phyloP scores from a whole-genome alignment of 805 yeast genomes.

The Candida easanensis region DNA sequence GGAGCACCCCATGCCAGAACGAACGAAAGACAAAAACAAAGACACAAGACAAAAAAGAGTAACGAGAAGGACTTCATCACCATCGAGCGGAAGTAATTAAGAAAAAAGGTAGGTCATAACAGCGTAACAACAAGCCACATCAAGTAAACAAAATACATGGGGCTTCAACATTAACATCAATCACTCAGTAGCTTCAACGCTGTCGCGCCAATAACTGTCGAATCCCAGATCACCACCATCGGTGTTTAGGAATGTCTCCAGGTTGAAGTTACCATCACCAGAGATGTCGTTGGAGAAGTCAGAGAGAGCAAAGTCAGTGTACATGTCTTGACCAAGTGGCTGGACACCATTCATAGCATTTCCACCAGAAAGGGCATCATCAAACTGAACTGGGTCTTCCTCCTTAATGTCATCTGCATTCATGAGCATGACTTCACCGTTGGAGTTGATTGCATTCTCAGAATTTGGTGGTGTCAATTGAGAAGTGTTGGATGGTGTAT shows the following conservation, averaged over 20 bases:
- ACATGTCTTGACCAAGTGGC: slow-evolving; percentile 31
- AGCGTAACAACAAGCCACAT: slow-evolving; percentile 1
- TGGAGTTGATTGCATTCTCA: slow-evolving; percentile 25
- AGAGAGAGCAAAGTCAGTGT: slow-evolving; percentile 31
- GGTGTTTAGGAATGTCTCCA: slow-evolving; percentile 42
- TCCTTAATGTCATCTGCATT: slow-evolving; percentile 10
- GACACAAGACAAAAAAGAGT: neutral
- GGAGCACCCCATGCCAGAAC: too few species aligned
- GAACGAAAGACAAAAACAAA: neutral
- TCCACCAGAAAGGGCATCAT: slow-evolving; percentile 8
- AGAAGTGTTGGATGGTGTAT: slow-evolving; percentile 22
- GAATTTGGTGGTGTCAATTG: slow-evolving; percentile 30
- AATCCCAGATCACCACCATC: slow-evolving; percentile 33
- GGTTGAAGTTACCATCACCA: slow-evolving; percentile 39
- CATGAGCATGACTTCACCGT: slow-evolving; percentile 9
- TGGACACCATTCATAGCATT: slow-evolving; percentile 19
- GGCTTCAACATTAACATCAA: slow-evolving; percentile 2
- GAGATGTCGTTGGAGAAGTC: slow-evolving; percentile 32
- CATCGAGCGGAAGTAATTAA: too few species aligned
- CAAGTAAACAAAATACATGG: too few species aligned
- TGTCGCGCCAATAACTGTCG: slow-evolving; percentile 41
- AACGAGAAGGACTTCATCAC: neutral
- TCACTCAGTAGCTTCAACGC: slow-evolving; percentile 38
- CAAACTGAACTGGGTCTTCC: neutral
- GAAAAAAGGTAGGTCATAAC: neutral